These are phyloP conservation scores for Talaromyces proteolyticus DNA, from an alignment of 495 filamentous ascomycete species.

Conservation along the genomic window DNA sequence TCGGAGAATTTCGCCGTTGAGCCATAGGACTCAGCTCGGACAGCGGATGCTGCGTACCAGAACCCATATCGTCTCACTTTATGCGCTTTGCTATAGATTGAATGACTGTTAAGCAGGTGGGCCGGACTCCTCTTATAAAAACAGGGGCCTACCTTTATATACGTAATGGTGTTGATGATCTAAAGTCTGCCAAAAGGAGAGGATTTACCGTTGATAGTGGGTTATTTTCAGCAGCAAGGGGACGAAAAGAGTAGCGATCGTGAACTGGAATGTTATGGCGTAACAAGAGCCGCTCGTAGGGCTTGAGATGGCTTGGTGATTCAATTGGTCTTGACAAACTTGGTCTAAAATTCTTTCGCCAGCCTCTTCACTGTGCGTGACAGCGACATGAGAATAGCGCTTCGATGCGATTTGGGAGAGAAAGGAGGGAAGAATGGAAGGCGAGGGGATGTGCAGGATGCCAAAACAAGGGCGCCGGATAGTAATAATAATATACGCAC, in stretches of 20 bases:
- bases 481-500: not conserved
- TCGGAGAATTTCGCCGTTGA: constrained; percentile 65
- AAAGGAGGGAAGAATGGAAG: not conserved
- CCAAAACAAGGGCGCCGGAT: not conserved
- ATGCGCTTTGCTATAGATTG: not conserved
- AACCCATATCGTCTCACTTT: constrained; percentile 24
- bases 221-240: not conserved
- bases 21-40: constrained; percentile 53
- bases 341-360: not conserved
- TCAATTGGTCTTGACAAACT: not conserved
- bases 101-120: not conserved
- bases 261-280: not conserved
- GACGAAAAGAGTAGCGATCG: not conserved
- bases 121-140: not conserved
- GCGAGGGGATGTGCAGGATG: not conserved
- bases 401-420: not conserved
- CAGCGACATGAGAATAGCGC: not conserved
- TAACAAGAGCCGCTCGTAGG: not conserved
- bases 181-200: not conserved
- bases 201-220: not conserved
- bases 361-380: not conserved
- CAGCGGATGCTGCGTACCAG: constrained; percentile 39
- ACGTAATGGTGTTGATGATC: not conserved
- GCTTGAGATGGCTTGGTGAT: not conserved
- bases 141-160: not conserved